These are phyloP conservation scores for Pseudogymnoascus sp. DNA, from an alignment of 2,329 filamentous ascomycete species.

Conservation along the genomic window DNA sequence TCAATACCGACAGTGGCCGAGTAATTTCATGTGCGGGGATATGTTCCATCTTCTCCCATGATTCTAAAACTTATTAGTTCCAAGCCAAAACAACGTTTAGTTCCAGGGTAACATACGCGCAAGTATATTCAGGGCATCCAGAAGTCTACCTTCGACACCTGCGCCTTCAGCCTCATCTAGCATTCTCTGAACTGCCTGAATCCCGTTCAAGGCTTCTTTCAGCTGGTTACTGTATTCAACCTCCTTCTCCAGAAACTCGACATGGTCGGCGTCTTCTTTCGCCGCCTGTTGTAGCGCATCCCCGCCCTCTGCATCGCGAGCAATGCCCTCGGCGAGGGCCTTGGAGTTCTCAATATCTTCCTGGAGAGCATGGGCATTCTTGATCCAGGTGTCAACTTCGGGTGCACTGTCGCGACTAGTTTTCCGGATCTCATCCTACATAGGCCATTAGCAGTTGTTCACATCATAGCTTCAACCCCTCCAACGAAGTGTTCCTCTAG, in stretches of 20 bases:
- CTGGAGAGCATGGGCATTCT: constrained; percentile 75
- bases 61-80: constrained; percentile 35
- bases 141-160: constrained; percentile 44
- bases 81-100: constrained; percentile 9
- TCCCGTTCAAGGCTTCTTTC: constrained; percentile 39
- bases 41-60: constrained; percentile 48
- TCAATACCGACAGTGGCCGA: constrained; percentile 56
- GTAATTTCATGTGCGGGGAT: constrained; percentile 55
- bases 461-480: background rate
- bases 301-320: constrained; percentile 63
- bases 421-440: constrained; percentile 60
- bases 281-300: constrained; percentile 34
- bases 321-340: constrained; percentile 70
- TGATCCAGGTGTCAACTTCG: constrained; percentile 79
- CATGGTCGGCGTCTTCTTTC: constrained; percentile 43
- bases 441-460: constrained; percentile 13
- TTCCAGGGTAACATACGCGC: constrained; percentile 38
- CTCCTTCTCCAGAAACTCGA: constrained; percentile 50
- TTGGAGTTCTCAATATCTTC: constrained; percentile 77
- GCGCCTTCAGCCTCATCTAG: constrained; percentile 53
- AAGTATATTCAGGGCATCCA: constrained; percentile 49
- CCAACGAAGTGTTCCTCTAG: background rate
- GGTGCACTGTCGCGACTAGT: constrained; percentile 70
- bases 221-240: constrained; percentile 52
- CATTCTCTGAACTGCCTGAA: constrained; percentile 51